A percentile compares a stretch with the other conserved stretches of the same genome.
Evolutionary conservation across 2,329 filamentous ascomycete genomes (phyloP).

Genomic region (Colletotrichum cordylinicola): DNA sequence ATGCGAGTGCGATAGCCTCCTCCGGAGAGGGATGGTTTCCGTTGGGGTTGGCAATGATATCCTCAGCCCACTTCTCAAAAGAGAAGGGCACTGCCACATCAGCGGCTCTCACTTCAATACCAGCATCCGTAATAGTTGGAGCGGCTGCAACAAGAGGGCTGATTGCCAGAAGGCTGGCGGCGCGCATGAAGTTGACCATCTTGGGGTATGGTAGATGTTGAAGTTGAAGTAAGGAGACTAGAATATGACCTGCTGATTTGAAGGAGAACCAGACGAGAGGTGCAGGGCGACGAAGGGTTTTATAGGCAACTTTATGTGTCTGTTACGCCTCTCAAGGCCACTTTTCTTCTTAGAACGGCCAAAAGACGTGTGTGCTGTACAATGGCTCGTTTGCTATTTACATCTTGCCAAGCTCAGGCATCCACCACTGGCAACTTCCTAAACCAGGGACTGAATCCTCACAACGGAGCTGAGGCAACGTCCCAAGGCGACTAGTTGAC

Average conservation of each 20-base stretch:
- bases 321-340: neutral
- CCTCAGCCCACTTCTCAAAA: slow-evolving; percentile 16
- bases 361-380: neutral
- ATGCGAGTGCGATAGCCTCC: slow-evolving; percentile 10
- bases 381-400: neutral
- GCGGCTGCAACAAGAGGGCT: neutral
- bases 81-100: neutral
- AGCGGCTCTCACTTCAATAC: neutral
- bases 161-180: neutral
- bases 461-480: neutral
- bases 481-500: neutral
- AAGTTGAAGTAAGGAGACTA: neutral
- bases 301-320: neutral
- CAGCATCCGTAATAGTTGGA: neutral
- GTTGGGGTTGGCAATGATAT: slow-evolving; percentile 8
- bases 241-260: neutral
- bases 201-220: neutral
- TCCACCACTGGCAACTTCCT: neutral
- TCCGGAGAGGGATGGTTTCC: slow-evolving; percentile 4
- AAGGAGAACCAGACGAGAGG: neutral
- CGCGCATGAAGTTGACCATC: slow-evolving; percentile 4
- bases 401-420: neutral
- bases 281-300: neutral
- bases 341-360: neutral
- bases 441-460: neutral